Base-by-base conservation (phyloP, 805 yeast species). In the Ogataea corticis region DNA sequence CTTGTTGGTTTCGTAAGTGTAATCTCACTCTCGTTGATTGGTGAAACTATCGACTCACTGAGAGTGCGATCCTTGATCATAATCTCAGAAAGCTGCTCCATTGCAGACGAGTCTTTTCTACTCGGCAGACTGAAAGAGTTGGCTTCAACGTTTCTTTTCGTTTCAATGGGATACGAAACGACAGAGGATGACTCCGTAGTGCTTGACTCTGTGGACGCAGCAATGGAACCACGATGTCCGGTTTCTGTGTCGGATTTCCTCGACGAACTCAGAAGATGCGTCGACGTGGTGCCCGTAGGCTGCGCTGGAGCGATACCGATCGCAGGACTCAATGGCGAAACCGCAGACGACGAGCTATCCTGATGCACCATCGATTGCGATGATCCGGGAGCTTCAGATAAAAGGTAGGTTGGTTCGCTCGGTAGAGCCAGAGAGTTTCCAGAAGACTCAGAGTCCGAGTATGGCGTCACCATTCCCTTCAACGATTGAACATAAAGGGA, bases 171-270 rank as follows among this genome's bases (percentile, higher is more conserved):
- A 21, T 43, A 38, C 14, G 53, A 42, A 2, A 66, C 65, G 11
- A 57, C 48, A 5, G 70, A 54, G 27, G 70, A 59, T 25, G 70
- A 59, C 4, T 68, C 66, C 18, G 70, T 56, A 33, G 67, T 56
- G 48, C 65, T 60, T 2, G 61, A 56, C 11, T 64, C 62, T 7
- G 52, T 34, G 2, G 64, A 58, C 1, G 39, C 50, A 6, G 62
- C 45, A 0, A 57, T 35, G 3, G 62, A 52, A 7, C 48, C 44
- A 17, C 53, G 46, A 25, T 45, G 56, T 3, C 34, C 39, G 14
- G 27, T 12, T 9, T 23, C 40, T 30, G 36, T 11, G 4, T 45
- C 46, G 18, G 40, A 25, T 18, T 21, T 39, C 14, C 30, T 35
- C 9, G 28, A 28, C 2, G 15, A 28, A 28, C 5, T 17, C 9